Percentiles rank a stretch among this genome's conserved stretches.
Evolutionary conservation across 139 green algal species (phyloP).

Genomic region (Picochlorum sp.): DNA sequence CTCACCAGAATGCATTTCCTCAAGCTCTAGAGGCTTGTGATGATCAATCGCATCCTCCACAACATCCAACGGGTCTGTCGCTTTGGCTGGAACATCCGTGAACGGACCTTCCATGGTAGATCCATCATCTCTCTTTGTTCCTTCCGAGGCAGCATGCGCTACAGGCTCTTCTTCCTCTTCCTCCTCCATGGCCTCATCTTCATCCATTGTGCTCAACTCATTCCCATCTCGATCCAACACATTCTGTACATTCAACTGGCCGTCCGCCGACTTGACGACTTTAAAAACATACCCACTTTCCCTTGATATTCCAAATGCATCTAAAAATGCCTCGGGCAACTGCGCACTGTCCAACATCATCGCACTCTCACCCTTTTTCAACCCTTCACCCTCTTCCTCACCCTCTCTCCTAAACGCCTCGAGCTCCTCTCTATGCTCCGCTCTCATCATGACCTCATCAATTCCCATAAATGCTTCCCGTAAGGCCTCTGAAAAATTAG

Average conservation of each 20-base stretch:
- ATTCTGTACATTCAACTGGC: not conserved
- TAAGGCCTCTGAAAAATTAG: slow-evolving; percentile 29
- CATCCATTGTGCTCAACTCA: slow-evolving; percentile 3
- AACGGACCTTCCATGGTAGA: not conserved
- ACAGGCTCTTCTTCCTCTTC: slow-evolving; percentile 8
- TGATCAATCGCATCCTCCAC: not conserved
- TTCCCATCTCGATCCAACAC: slow-evolving; percentile 5
- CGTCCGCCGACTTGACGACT: slow-evolving; percentile 21
- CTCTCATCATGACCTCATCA: slow-evolving; percentile 30
- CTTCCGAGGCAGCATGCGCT: not conserved
- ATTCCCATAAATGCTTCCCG: slow-evolving; percentile 33
- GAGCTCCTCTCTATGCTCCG: slow-evolving; percentile 31
- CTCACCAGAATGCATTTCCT: slow-evolving; percentile 2
- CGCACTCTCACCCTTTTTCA: not conserved
- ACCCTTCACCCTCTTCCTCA: slow-evolving; percentile 13
- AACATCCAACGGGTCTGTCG: not conserved
- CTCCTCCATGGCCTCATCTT: not conserved
- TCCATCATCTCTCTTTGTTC: not conserved
- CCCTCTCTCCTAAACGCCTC: slow-evolving; percentile 13
- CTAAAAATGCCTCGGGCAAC: slow-evolving; percentile 37
- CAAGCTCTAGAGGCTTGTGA: slow-evolving; percentile 7
- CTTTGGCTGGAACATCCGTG: not conserved
- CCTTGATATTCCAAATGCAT: slow-evolving; percentile 27
- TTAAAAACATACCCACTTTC: slow-evolving; percentile 22
- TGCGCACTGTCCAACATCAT: slow-evolving; percentile 31